phyloP scores from a whole-genome alignment of 1,284 basidiomycete genomes.

The Amylostereum areolatum region DNA sequence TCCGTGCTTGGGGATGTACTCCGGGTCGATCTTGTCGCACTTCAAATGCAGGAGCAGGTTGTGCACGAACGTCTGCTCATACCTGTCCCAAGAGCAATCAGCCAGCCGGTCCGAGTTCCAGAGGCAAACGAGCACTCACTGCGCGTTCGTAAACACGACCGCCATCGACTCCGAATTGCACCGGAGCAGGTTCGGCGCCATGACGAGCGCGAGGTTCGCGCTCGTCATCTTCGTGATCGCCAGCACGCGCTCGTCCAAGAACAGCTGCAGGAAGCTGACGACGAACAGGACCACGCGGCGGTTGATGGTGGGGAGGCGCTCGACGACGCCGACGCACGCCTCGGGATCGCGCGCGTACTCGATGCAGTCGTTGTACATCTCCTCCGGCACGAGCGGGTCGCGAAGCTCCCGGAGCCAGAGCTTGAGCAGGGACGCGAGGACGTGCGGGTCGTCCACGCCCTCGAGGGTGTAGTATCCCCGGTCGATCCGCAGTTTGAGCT shows the following conservation, averaged over 20 bases:
- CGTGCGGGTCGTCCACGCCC: constrained; percentile 82
- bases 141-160: constrained; percentile 83
- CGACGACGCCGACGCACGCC: constrained; percentile 68
- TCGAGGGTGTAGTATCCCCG: constrained; percentile 86
- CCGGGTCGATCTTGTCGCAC: constrained; percentile 65
- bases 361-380: constrained; percentile 84
- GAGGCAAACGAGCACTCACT: constrained; percentile 43
- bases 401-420: constrained; percentile 88
- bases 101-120: constrained; percentile 5
- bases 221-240: constrained; percentile 82
- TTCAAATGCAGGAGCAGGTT: constrained; percentile 76
- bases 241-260: constrained; percentile 71
- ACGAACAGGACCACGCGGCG: constrained; percentile 81
- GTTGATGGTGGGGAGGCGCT: constrained; percentile 76
- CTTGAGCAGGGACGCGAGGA: constrained; percentile 84
- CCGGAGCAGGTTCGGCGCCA: constrained; percentile 84
- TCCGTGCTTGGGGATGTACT: constrained; percentile 74
- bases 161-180: constrained; percentile 80
- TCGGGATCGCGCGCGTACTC: constrained; percentile 60
- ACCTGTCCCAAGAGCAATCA: constrained; percentile 42
- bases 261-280: constrained; percentile 85
- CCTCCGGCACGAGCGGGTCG: constrained; percentile 82
- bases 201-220: constrained; percentile 72
- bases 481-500: constrained; percentile 84
- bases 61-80: constrained; percentile 83